phyloP scores from a whole-genome alignment of 1,284 basidiomycete genomes.

The Serendipita sp. region DNA sequence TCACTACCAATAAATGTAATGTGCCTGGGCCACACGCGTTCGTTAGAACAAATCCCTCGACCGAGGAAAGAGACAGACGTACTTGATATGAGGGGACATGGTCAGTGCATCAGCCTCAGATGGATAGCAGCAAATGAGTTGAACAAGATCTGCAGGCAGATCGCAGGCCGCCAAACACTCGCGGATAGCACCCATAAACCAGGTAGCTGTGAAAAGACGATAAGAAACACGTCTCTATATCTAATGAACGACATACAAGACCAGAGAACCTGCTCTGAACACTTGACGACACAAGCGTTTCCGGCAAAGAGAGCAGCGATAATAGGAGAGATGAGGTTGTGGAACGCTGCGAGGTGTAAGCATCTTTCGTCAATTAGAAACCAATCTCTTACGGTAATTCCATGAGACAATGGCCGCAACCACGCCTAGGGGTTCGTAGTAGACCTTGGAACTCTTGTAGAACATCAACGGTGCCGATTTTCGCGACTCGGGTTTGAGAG shows the following conservation, averaged over 20 bases:
- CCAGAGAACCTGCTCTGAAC: slow-evolving; percentile 86
- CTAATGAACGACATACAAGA: slow-evolving; percentile 26
- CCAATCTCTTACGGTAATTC: slow-evolving; percentile 61
- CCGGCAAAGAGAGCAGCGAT: slow-evolving; percentile 81
- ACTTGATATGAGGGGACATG: slow-evolving; percentile 58
- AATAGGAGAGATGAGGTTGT: slow-evolving; percentile 89
- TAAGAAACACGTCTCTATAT: not conserved
- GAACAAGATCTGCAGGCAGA: slow-evolving; percentile 63
- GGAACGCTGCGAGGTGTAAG: slow-evolving; percentile 45
- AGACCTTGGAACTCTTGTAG: slow-evolving; percentile 75
- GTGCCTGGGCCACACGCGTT: slow-evolving; percentile 24
- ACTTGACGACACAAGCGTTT: slow-evolving; percentile 84
- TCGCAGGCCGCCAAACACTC: slow-evolving; percentile 65
- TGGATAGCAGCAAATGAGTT: slow-evolving; percentile 79
- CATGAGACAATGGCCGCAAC: slow-evolving; percentile 88
- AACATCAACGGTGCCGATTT: slow-evolving; percentile 62
- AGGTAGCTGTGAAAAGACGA: slow-evolving; percentile 30
- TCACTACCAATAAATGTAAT: slow-evolving; percentile 91
- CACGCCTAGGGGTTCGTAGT: slow-evolving; percentile 88
- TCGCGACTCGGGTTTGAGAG: slow-evolving; percentile 55
- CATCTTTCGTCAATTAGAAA: not conserved
- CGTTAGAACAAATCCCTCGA: not conserved
- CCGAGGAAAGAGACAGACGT: slow-evolving; percentile 10
- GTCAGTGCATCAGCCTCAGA: slow-evolving; percentile 76
- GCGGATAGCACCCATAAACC: slow-evolving; percentile 67